Base-by-base conservation (phyloP, 2,329 filamentous ascomycete species). In the Phaeosphaeriaceae sp. region DNA sequence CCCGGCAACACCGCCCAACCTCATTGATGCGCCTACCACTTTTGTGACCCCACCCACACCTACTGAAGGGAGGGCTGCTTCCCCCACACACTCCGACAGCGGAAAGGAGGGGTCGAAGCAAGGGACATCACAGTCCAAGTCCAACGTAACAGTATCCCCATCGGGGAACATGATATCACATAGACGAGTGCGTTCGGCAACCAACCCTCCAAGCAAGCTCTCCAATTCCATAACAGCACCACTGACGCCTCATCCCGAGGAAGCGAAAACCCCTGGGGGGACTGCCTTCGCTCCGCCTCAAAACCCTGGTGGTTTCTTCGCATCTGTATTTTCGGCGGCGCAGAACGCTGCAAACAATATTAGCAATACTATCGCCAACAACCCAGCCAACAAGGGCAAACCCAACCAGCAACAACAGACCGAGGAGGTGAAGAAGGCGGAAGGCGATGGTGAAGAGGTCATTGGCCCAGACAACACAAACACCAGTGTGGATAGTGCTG, bases 271-370 rank as follows among this genome's bases (percentile, higher is more conserved):
- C 61, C 65, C 84, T 28, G 78, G 83, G 23, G 81, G 83, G 46
- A 79, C 82, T 38, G 70, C 78, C n/a, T 74, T 75, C 23, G 68
- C 71, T 32, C 76, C 23, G 7, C 23, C 74, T 26, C 73, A 75
- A 41, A 75, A 76, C 46, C 74, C 73, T 26, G 58, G 56, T 6
- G 58, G 92, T 1, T 97, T 99, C 77, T 97, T 99, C 75, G 96
- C 91, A 4, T 92, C 90, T 20, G 89, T 99, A 68, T 85, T 99
- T 57, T 93, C 91, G 33, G 93, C 88, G 37, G 94, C 94, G 15
- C 93, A 97, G 73, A 97, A 88, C 81, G 93, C 93, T 35, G 92
- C 92, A 12, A 91, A 79, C 57, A 86, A 84, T 15, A 72, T 92
- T 4, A 90, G 83, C 60, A 90, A 83, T 56, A 90, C 87, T 39